phyloP scores from a whole-genome alignment of 176 grass and related monocot genomes.

The Carex kokanica region DNA sequence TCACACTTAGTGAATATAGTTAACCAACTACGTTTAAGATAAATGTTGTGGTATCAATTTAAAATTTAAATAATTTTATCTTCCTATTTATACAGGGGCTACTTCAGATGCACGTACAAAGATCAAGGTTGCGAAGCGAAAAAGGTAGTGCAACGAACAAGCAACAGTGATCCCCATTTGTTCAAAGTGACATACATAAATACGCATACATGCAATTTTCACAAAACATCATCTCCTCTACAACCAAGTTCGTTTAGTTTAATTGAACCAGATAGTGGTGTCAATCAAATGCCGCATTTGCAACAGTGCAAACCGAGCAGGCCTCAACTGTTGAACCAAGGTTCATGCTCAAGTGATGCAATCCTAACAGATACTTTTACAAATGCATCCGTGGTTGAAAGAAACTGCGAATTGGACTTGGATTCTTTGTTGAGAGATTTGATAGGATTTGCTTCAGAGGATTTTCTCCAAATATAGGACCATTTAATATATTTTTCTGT shows the following conservation, averaged over 20 bases:
- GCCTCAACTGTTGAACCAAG: neutral
- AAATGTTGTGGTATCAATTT: neutral
- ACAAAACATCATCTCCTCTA: neutral
- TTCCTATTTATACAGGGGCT: neutral
- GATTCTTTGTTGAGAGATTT: conserved; percentile 21
- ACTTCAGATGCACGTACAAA: conserved; percentile 29
- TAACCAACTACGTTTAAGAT: neutral
- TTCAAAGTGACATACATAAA: conserved; percentile 22
- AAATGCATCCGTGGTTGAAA: neutral
- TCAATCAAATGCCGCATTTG: neutral
- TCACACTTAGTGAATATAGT: neutral
- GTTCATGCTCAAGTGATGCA: neutral
- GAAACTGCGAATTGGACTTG: neutral
- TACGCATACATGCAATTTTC: conserved; percentile 12
- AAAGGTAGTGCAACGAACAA: conserved; percentile 26
- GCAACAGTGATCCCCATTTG: neutral
- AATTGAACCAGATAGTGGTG: neutral
- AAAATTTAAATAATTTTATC: neutral
- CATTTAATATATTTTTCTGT: neutral
- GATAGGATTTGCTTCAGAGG: neutral
- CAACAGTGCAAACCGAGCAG: neutral
- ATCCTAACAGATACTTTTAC: neutral
- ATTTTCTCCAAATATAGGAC: neutral
- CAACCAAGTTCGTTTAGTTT: neutral
- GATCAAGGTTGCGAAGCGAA: neutral